Conservation (phyloP, 176 grass and related monocot genomes). For the Chloris gayana region DNA sequence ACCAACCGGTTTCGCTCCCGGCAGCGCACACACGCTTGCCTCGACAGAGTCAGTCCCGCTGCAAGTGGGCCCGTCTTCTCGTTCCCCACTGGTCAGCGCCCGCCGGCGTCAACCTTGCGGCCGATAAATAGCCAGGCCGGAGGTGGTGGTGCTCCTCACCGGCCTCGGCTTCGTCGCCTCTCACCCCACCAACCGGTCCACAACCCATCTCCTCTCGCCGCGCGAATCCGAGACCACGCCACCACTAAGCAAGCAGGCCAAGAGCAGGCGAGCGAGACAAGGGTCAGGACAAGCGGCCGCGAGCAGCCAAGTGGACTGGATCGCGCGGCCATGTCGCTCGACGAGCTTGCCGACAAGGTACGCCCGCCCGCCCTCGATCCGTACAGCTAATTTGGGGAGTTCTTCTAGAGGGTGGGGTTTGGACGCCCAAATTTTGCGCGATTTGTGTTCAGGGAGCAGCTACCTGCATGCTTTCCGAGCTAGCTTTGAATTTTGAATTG, state of each 20-base stretch:
- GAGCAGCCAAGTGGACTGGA: conserved; percentile 14
- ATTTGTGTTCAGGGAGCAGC: not conserved
- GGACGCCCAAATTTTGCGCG: not conserved
- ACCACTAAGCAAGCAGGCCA: not conserved
- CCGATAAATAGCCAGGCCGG: conserved; percentile 48
- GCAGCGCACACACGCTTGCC: too few species aligned
- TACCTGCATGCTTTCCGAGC: not conserved
- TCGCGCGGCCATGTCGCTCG: conserved; percentile 54
- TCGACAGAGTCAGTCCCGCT: too few species aligned
- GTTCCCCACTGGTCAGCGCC: not conserved
- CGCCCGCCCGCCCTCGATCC: not conserved
- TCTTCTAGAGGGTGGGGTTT: not conserved
- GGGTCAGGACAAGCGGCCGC: not conserved
- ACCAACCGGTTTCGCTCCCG: not conserved
- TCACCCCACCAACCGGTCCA: conserved; percentile 22
- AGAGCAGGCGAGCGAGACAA: not conserved
- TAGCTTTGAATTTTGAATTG: not conserved
- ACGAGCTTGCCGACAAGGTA: conserved; percentile 57
- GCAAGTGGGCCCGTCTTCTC: not conserved
- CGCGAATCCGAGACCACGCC: conserved; percentile 15
- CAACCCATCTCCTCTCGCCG: conserved; percentile 23
- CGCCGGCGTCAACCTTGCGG: conserved; percentile 20
- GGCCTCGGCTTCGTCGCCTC: conserved; percentile 25
- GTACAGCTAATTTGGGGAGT: not conserved
- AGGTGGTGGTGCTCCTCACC: conserved; percentile 18